These are phyloP conservation scores for Thermothelomyces thermophilus DNA, from an alignment of 2,329 filamentous ascomycete species.

Conservation along the genomic window DNA sequence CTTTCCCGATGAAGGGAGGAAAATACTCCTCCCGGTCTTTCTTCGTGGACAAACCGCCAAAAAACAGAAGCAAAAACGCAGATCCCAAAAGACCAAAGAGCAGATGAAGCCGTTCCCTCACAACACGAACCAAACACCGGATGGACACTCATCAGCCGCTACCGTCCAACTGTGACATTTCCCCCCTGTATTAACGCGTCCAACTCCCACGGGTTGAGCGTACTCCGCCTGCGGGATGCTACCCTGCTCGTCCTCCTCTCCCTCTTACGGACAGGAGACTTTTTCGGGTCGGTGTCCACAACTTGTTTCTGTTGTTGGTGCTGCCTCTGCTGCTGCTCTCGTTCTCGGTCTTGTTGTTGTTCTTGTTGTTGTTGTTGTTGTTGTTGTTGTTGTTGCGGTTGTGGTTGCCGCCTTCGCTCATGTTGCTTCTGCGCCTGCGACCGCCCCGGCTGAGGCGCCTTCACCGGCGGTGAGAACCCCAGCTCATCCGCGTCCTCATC, in stretches of 20 bases:
- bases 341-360: not conserved
- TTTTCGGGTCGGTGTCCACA: not conserved
- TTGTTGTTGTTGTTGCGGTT: not conserved
- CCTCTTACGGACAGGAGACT: conserved; percentile 34
- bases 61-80: too few relatives aligned
- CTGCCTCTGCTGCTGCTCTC: conserved; percentile 14
- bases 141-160: too few relatives aligned
- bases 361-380: not conserved
- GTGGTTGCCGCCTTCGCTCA: not conserved
- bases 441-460: not conserved
- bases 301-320: conserved; percentile 12
- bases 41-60: too few relatives aligned
- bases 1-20: too few relatives aligned
- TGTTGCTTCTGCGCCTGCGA: conserved; percentile 14
- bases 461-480: conserved; percentile 1
- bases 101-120: not conserved
- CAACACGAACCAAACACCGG: not conserved
- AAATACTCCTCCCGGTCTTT: too few relatives aligned
- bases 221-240: conserved; percentile 62
- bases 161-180: conserved; percentile 6
- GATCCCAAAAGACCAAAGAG: not conserved
- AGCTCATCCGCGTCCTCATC: conserved; percentile 11
- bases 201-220: conserved; percentile 68
- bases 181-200: conserved; percentile 49
- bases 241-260: conserved; percentile 48